Evolutionary conservation across 2,329 filamentous ascomycete genomes (phyloP).

Genomic region (Rhynchosporium agropyri): DNA sequence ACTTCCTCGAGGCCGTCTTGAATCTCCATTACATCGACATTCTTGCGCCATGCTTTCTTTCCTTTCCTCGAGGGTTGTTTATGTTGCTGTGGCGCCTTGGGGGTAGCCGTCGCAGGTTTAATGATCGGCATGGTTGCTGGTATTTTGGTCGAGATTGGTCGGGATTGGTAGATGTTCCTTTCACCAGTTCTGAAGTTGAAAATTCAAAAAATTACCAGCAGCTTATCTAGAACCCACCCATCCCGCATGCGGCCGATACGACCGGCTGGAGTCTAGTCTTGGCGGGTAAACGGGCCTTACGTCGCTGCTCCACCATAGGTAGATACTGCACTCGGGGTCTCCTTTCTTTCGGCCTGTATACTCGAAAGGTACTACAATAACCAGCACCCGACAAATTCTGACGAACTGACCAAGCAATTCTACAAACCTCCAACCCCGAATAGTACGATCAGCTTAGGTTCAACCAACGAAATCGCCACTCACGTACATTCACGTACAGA

Average conservation of each 20-base stretch:
- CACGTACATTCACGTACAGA: slow-evolving; percentile 27
- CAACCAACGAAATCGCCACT: slow-evolving; percentile 8
- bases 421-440: slow-evolving; percentile 13
- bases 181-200: not conserved
- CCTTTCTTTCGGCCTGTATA: slow-evolving; percentile 20
- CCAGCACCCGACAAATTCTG: not conserved
- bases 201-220: slow-evolving; percentile 22
- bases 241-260: not conserved
- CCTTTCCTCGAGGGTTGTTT: slow-evolving; percentile 93
- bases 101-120: slow-evolving; percentile 47
- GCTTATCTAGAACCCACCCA: slow-evolving; percentile 14
- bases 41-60: slow-evolving; percentile 98
- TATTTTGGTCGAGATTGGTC: not conserved
- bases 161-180: not conserved
- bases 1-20: slow-evolving; percentile 79
- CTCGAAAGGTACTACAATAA: slow-evolving; percentile 7
- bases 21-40: slow-evolving; percentile 89
- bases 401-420: slow-evolving; percentile 21
- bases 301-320: not conserved
- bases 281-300: slow-evolving; percentile 7
- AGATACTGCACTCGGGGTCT: slow-evolving; percentile 12
- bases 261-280: slow-evolving; percentile 3
- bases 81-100: slow-evolving; percentile 73
- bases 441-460: not conserved
- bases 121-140: slow-evolving; percentile 40